phyloP scores from a whole-genome alignment of 495 filamentous ascomycete genomes.

The Tuber magnatum region DNA sequence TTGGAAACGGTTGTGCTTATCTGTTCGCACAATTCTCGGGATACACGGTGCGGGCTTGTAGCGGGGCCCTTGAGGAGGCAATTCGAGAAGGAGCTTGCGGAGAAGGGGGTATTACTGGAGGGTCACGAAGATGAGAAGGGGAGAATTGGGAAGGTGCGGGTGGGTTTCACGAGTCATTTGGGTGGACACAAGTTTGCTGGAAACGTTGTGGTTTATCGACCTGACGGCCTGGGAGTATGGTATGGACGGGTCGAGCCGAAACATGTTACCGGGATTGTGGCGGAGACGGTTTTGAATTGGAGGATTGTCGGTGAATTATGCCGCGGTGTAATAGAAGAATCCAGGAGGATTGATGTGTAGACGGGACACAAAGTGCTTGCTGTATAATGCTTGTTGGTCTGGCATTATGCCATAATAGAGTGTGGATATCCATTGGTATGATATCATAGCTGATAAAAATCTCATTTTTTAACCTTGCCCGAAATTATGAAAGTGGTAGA shows the following conservation, averaged over 20 bases:
- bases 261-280: constrained; percentile 78
- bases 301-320: constrained; percentile 71
- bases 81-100: constrained; percentile 53
- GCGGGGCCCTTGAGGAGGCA: constrained; percentile 63
- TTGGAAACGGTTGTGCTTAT: constrained; percentile 66
- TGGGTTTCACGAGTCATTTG: constrained; percentile 78
- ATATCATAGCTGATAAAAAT: neutral
- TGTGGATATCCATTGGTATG: neutral
- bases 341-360: constrained; percentile 24
- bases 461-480: neutral
- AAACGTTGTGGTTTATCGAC: constrained; percentile 86
- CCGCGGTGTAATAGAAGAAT: constrained; percentile 52
- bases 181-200: constrained; percentile 91
- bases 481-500: neutral
- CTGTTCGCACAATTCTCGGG: constrained; percentile 74
- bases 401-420: neutral
- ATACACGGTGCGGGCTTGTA: constrained; percentile 70
- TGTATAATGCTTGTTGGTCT: neutral
- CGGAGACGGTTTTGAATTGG: constrained; percentile 68
- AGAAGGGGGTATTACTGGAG: constrained; percentile 26
- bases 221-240: constrained; percentile 82
- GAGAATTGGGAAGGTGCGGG: constrained; percentile 44
- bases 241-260: constrained; percentile 82
- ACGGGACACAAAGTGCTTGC: neutral
- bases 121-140: constrained; percentile 9